These are phyloP conservation scores for Rhizoclosmatium globosum DNA, from an alignment of 192 early-diverging fungal genomes.

Conservation along the genomic window DNA sequence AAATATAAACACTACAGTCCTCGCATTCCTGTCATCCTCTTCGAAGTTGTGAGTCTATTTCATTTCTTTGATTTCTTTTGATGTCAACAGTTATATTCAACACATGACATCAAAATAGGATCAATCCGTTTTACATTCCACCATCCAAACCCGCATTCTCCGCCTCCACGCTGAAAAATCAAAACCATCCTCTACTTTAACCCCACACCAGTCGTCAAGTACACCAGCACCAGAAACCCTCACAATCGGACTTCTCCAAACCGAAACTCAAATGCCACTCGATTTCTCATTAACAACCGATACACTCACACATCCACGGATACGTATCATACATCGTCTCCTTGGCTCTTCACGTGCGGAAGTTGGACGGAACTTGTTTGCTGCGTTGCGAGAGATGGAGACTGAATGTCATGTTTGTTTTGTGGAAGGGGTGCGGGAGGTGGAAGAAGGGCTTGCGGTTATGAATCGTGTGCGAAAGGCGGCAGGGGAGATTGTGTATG, in stretches of 20 bases:
- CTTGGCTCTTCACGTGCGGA: constrained; percentile 62
- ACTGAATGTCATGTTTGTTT: constrained; percentile 75
- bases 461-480: constrained; percentile 97
- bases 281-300: background rate
- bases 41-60: constrained; percentile 47
- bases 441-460: constrained; percentile 89
- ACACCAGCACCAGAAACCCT: background rate
- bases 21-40: constrained; percentile 81
- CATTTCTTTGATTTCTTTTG: no score
- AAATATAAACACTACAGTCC: constrained; percentile 99
- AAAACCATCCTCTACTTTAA: background rate
- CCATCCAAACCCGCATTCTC: no score
- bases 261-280: background rate
- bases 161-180: no score
- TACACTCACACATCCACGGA: background rate
- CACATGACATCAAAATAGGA: no score
- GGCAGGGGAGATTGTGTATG: constrained; percentile 51
- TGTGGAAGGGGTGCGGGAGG: constrained; percentile 91
- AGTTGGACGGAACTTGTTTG: constrained; percentile 85
- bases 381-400: constrained; percentile 66
- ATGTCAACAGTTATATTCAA: no score
- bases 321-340: constrained; percentile 55
- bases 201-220: background rate
- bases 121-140: no score
- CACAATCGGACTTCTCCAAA: constrained; percentile 50